phyloP scores from a whole-genome alignment of 495 filamentous ascomycete genomes.

The Penicillium longicatenatum region DNA sequence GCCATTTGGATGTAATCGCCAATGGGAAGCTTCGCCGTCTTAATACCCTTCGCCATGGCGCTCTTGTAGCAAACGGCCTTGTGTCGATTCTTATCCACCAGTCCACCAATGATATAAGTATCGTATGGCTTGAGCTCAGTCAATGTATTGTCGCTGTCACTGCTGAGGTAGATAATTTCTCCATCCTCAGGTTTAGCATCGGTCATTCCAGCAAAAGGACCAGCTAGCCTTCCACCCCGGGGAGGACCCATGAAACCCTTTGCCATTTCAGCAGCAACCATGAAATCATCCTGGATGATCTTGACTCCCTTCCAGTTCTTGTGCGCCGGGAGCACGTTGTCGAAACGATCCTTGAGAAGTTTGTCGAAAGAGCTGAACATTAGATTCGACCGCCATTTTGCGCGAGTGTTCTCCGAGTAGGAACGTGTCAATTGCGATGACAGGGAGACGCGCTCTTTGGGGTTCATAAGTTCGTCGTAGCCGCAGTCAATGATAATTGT shows the following conservation, averaged over 20 bases:
- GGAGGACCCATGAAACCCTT: slow-evolving; percentile 58
- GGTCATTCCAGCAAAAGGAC: slow-evolving; percentile 49
- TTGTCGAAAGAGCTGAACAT: slow-evolving; percentile 76
- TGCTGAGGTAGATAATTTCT: slow-evolving; percentile 81
- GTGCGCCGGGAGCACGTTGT: slow-evolving; percentile 68
- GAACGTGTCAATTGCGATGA: slow-evolving; percentile 78
- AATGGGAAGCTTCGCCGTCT: slow-evolving; percentile 89
- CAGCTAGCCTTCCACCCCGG: slow-evolving; percentile 54
- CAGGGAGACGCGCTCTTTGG: slow-evolving; percentile 80
- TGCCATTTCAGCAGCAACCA: slow-evolving; percentile 60
- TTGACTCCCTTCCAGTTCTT: slow-evolving; percentile 75
- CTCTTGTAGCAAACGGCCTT: slow-evolving; percentile 91
- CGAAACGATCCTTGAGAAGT: slow-evolving; percentile 73
- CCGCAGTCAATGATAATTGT: slow-evolving; percentile 86
- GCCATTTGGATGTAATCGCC: slow-evolving; percentile 89
- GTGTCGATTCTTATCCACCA: slow-evolving; percentile 94
- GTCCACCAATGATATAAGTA: slow-evolving; percentile 89
- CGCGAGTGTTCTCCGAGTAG: slow-evolving; percentile 82
- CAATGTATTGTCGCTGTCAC: slow-evolving; percentile 81
- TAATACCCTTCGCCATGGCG: slow-evolving; percentile 71
- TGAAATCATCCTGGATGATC: slow-evolving; percentile 71
- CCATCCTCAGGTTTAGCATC: slow-evolving; percentile 48
- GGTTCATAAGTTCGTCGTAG: slow-evolving; percentile 86
- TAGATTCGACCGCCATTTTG: slow-evolving; percentile 66
- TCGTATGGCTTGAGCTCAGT: slow-evolving; percentile 78